Evolutionary conservation across 306 rosid genomes (phyloP).

Genomic region (Hippophae gyantsensis): DNA sequence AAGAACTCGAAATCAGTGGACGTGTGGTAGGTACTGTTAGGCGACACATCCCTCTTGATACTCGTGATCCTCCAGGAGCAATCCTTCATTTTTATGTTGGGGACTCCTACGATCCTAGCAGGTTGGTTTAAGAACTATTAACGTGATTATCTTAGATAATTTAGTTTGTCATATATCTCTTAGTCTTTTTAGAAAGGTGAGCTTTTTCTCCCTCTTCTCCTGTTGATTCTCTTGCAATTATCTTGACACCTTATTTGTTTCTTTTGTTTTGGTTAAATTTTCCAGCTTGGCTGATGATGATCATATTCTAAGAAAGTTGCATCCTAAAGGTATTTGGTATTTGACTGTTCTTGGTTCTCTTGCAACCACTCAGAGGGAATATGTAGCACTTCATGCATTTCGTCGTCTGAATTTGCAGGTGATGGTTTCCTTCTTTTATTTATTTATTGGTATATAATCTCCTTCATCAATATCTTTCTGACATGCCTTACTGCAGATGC

Average conservation of each 20-base stretch:
- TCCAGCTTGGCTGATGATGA: constrained; percentile 62
- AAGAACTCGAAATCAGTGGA: constrained; percentile 71
- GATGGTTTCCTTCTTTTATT: constrained; percentile 7
- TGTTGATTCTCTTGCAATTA: neutral
- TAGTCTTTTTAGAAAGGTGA: neutral
- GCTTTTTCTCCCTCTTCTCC: neutral
- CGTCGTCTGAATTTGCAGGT: constrained; percentile 94
- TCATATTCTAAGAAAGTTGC: constrained; percentile 75
- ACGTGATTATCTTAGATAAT: constrained; percentile 5
- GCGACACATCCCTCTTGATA: constrained; percentile 77
- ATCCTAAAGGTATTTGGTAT: constrained; percentile 70
- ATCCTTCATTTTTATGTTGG: constrained; percentile 92
- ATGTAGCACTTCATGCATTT: constrained; percentile 91
- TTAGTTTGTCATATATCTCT: neutral
- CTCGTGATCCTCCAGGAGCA: constrained; percentile 93
- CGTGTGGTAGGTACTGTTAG: constrained; percentile 92
- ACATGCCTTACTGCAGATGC: constrained; percentile 58
- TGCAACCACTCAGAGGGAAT: constrained; percentile 97
- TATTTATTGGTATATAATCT: constrained; percentile 6
- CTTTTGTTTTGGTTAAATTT: constrained; percentile 5
- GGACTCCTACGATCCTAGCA: constrained; percentile 62
- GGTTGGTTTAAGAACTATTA: constrained; percentile 31
- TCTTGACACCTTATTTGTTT: constrained; percentile 11
- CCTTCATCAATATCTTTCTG: constrained; percentile 12
- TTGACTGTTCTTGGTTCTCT: constrained; percentile 93